Evolutionary conservation across 1,139 yeast species (phyloP).

Genomic region (Hansenula anomala): DNA sequence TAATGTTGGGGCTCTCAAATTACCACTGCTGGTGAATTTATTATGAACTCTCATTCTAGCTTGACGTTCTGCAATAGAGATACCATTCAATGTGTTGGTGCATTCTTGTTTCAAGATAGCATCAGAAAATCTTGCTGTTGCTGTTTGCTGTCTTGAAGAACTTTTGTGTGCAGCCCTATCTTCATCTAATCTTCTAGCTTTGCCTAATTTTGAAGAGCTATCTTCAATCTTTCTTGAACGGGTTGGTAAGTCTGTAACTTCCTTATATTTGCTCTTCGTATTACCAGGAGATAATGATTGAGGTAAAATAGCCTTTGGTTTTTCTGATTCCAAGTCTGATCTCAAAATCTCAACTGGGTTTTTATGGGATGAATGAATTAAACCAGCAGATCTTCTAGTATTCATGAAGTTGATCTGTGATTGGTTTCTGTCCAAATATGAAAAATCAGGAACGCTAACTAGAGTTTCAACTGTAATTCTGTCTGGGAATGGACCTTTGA

Average conservation of each 20-base stretch:
- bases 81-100: conserved; percentile 36
- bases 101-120: conserved; percentile 38
- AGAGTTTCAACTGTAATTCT: conserved; percentile 55
- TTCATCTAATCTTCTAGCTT: conserved; percentile 23
- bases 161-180: conserved; percentile 20
- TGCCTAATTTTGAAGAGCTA: conserved; percentile 16
- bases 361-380: conserved; percentile 43
- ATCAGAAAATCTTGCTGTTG: conserved; percentile 24
- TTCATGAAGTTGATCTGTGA: conserved; percentile 67
- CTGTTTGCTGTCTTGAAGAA: conserved; percentile 22
- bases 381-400: conserved; percentile 62
- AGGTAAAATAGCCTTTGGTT: conserved; percentile 71
- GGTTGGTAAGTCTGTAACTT: conserved; percentile 28
- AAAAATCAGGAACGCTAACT: conserved; percentile 52
- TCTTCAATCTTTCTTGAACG: conserved; percentile 23
- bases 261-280: conserved; percentile 82
- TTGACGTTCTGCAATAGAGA: conserved; percentile 36
- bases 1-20: conserved; percentile 58
- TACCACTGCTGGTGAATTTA: conserved; percentile 19
- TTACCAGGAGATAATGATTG: conserved; percentile 90
- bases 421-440: conserved; percentile 47
- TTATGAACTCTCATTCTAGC: conserved; percentile 29
- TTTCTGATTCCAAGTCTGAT: conserved; percentile 67
- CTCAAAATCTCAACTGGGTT: conserved; percentile 68
- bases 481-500: conserved; percentile 81